These are phyloP conservation scores for Chlorophyllum brunneum DNA, from an alignment of 768 basidiomycete genomes.

Conservation along the genomic window DNA sequence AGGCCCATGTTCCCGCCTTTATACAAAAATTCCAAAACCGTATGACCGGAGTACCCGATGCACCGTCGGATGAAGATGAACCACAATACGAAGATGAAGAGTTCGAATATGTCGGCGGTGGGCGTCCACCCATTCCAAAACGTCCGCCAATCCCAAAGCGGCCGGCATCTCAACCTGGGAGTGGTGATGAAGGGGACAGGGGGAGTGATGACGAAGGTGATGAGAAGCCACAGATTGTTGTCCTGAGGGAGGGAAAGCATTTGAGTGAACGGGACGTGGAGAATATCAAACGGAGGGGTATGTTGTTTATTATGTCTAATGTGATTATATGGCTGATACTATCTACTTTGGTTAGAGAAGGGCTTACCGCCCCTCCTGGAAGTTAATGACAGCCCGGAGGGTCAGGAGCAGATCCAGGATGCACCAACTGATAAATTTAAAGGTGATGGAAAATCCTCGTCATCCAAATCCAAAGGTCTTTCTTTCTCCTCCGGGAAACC, in stretches of 20 bases:
- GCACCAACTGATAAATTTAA: conserved; percentile 11
- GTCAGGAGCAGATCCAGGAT: conserved; percentile 21
- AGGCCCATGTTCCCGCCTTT: conserved; percentile 57
- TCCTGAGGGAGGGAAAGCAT: conserved; percentile 86
- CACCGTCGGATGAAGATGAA: conserved; percentile 48
- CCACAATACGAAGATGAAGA: conserved; percentile 29
- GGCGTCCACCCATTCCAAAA: conserved; percentile 68
- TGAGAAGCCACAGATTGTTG: conserved; percentile 87
- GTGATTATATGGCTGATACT: not conserved
- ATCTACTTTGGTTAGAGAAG: conserved; percentile 53
- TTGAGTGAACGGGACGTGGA: conserved; percentile 74
- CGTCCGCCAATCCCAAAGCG: conserved; percentile 71
- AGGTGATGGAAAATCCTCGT: conserved; percentile 16
- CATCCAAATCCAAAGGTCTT: conserved; percentile 24
- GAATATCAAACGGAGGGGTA: conserved; percentile 73
- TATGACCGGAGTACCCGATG: conserved; percentile 48
- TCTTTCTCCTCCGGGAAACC: conserved; percentile 41
- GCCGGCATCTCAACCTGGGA: conserved; percentile 65
- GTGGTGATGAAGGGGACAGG: conserved; percentile 53
- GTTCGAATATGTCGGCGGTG: conserved; percentile 64
- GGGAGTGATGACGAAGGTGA: conserved; percentile 60
- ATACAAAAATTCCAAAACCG: conserved; percentile 62
- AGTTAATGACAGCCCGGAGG: conserved; percentile 21
- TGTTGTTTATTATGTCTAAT: conserved; percentile 12
- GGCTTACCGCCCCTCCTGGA: conserved; percentile 55